Evolutionary conservation across 2,329 filamentous ascomycete species (phyloP).

Genomic region (Fusarium haematococcum): DNA sequence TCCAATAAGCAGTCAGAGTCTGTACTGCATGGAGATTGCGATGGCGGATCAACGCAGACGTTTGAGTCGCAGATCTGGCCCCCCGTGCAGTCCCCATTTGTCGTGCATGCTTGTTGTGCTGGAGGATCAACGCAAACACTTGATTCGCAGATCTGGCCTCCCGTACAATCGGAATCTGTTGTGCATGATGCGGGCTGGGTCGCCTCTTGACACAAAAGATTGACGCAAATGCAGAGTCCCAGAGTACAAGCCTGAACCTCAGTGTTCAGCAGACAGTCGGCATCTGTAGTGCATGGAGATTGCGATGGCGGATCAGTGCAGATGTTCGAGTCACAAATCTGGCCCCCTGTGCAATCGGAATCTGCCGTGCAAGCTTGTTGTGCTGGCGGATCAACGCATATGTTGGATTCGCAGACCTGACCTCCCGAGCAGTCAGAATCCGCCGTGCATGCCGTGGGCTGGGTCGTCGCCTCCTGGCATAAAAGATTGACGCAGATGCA

Average conservation of each 20-base stretch:
- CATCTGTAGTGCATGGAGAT: not conserved
- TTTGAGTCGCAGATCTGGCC: not conserved
- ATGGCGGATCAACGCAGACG: not conserved
- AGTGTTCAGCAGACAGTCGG: not conserved
- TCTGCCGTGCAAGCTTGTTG: not conserved
- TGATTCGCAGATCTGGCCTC: not conserved
- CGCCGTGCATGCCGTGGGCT: not conserved
- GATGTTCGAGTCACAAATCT: constrained; percentile 9
- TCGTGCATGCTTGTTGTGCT: not conserved
- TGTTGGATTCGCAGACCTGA: not conserved
- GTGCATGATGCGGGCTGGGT: not conserved
- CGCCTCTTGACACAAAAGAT: not conserved
- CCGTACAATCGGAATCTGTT: not conserved
- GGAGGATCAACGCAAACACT: not conserved
- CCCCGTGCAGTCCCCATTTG: not conserved
- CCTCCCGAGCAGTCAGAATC: not conserved
- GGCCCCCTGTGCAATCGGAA: constrained; percentile 4
- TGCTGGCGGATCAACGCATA: not conserved
- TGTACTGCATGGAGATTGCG: not conserved
- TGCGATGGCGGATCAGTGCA: not conserved
- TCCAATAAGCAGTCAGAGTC: not conserved
- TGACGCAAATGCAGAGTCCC: not conserved
- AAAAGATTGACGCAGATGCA: not conserved
- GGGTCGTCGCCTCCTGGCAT: not conserved
- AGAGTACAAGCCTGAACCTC: not conserved